Conservation (phyloP, 2,329 filamentous ascomycete species). For the Trichoderma breve region DNA sequence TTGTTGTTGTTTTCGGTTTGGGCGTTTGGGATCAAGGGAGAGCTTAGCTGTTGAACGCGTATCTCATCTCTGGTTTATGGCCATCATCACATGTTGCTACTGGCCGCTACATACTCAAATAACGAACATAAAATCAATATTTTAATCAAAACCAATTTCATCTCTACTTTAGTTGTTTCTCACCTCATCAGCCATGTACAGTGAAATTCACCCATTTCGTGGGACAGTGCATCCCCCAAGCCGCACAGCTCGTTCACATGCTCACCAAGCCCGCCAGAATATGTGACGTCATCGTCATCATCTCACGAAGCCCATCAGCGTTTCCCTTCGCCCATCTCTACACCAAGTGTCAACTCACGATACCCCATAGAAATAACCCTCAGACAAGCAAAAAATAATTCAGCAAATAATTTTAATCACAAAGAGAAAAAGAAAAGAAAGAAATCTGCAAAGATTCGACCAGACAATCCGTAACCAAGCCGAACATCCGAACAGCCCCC, state of each 20-base stretch:
- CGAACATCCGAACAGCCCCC: neutral
- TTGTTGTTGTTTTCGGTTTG: neutral
- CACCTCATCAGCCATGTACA: neutral
- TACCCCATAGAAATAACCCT: neutral
- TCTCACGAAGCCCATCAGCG: slow-evolving; percentile 4
- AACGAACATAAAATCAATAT: neutral
- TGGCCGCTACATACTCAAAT: slow-evolving; percentile 4
- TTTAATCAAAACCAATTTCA: neutral
- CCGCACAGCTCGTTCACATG: slow-evolving; percentile 15
- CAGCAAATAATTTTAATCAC: neutral
- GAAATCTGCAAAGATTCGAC: neutral
- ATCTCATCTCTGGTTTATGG: neutral
- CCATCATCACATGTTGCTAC: neutral
- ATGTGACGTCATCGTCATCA: slow-evolving; percentile 18
- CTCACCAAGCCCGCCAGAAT: neutral
- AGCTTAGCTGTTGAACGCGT: neutral
- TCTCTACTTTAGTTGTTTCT: neutral
- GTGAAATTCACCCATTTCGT: neutral
- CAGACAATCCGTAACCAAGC: neutral
- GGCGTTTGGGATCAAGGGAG: slow-evolving; percentile 12
- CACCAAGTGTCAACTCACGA: neutral
- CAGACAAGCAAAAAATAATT: neutral
- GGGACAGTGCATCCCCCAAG: neutral
- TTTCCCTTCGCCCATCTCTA: neutral
- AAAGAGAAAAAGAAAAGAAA: neutral